Evolutionary conservation across 2,329 filamentous ascomycete species (phyloP).

Genomic region (Ciborinia camelliae): DNA sequence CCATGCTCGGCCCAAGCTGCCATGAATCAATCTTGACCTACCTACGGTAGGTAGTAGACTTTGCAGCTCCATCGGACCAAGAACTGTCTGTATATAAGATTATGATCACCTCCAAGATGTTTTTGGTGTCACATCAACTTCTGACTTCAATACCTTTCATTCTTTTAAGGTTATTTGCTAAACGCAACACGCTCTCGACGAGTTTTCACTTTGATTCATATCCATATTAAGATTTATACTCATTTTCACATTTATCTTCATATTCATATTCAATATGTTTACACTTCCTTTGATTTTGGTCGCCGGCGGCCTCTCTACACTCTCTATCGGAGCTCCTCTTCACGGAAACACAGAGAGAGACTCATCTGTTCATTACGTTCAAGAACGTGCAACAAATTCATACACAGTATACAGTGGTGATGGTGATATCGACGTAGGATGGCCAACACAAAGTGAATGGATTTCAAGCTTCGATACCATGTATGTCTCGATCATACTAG

Average conservation of each 20-base stretch:
- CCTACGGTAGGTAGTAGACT: too few species aligned
- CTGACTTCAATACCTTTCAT: neutral
- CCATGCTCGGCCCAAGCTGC: neutral
- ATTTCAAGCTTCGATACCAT: slow-evolving; percentile 22
- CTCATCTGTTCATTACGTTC: slow-evolving; percentile 10
- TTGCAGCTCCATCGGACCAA: neutral
- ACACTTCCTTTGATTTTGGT: slow-evolving; percentile 26
- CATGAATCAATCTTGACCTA: slow-evolving; percentile 2
- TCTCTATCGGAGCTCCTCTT: slow-evolving; percentile 24
- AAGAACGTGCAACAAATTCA: slow-evolving; percentile 9
- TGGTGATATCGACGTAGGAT: slow-evolving; percentile 19
- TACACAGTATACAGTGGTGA: slow-evolving; percentile 21
- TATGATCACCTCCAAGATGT: neutral
- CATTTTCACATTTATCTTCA: neutral
- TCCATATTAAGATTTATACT: slow-evolving; percentile 2
- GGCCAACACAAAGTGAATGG: slow-evolving; percentile 22
- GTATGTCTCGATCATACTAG: slow-evolving; percentile 10
- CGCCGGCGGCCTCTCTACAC: slow-evolving; percentile 26
- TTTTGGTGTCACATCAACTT: neutral
- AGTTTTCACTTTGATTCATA: slow-evolving; percentile 5
- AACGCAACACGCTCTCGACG: slow-evolving; percentile 1
- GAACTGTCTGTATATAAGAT: neutral
- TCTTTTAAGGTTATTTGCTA: slow-evolving; percentile 7
- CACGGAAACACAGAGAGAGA: slow-evolving; percentile 1
- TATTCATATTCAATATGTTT: slow-evolving; percentile 24